Percentiles rank a stretch among this genome's conserved stretches.
Evolutionary conservation across 2,329 filamentous ascomycete genomes (phyloP).

Genomic region (Paradendryphiella salina): DNA sequence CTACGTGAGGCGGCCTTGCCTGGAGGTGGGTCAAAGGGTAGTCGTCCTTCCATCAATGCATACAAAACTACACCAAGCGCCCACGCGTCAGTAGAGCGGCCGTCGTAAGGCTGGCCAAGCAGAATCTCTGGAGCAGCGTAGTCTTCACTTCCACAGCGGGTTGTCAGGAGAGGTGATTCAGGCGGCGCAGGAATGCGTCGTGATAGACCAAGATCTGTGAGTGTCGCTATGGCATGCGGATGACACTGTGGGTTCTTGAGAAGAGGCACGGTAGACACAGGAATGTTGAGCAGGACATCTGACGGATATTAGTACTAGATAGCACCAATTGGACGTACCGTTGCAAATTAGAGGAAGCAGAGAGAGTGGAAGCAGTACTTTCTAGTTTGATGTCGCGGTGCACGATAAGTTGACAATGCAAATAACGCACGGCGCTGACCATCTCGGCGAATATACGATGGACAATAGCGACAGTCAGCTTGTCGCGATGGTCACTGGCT

Average conservation of each 20-base stretch:
- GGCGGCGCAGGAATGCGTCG: conserved; percentile 72
- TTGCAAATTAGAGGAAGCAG: conserved; percentile 6
- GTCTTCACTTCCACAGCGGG: conserved; percentile 92
- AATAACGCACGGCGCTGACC: conserved; percentile 79
- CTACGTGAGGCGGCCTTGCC: conserved; percentile 74
- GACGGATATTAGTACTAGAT: conserved; percentile 36
- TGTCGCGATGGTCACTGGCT: conserved; percentile 70
- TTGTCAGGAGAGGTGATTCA: conserved; percentile 85
- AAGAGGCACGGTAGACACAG: conserved; percentile 66
- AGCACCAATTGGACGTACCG: conserved; percentile 29
- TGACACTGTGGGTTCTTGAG: conserved; percentile 71
- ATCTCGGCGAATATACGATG: conserved; percentile 88
- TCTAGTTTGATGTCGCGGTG: conserved; percentile 98
- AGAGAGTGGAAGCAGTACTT: conserved; percentile 63
- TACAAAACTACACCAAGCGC: conserved; percentile 92
- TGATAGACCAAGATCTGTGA: conserved; percentile 90
- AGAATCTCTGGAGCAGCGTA: conserved; percentile 97
- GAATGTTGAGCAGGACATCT: conserved; percentile 92
- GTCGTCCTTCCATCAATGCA: conserved; percentile 85
- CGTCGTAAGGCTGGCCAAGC: conserved; percentile 92
- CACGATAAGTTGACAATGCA: conserved; percentile 84
- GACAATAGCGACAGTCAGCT: conserved; percentile 70
- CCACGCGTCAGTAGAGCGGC: conserved; percentile 90
- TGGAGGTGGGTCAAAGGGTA: conserved; percentile 90
- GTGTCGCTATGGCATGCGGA: conserved; percentile 79